Percentiles rank a stretch among this genome's conserved stretches.
Evolutionary conservation across 768 basidiomycete species (phyloP).

Genomic region (Auriscalpium orientale): DNA sequence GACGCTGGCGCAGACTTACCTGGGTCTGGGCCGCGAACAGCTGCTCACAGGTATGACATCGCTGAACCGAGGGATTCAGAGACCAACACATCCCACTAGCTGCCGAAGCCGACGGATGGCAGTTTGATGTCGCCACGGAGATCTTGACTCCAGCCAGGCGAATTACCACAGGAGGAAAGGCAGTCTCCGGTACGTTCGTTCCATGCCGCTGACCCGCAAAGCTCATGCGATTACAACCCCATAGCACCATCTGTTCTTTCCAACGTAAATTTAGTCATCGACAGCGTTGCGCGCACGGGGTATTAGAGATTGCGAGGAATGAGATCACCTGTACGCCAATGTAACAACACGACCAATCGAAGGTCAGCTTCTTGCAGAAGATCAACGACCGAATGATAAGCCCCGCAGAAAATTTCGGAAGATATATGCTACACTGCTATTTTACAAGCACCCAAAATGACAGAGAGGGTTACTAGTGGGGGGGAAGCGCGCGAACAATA

Average conservation of each 20-base stretch:
- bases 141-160: slow-evolving; percentile 34
- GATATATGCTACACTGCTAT: neutral
- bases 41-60: slow-evolving; percentile 25
- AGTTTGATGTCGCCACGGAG: slow-evolving; percentile 38
- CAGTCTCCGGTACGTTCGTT: too few relatives aligned
- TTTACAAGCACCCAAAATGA: neutral
- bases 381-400: too few relatives aligned
- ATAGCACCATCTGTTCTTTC: slow-evolving; percentile 37
- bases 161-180: neutral
- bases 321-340: too few relatives aligned
- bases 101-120: slow-evolving; percentile 40
- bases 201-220: neutral
- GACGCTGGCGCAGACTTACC: slow-evolving; percentile 45
- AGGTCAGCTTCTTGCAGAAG: too few relatives aligned
- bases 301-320: too few relatives aligned
- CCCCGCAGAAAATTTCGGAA: too few relatives aligned
- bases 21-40: slow-evolving; percentile 36
- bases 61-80: neutral
- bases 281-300: slow-evolving; percentile 37
- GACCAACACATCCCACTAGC: slow-evolving; percentile 22
- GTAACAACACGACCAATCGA: too few relatives aligned
- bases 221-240: neutral
- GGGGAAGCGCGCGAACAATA: slow-evolving; percentile 18
- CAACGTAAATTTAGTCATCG: slow-evolving; percentile 43
- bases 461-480: slow-evolving; percentile 5